Evolutionary conservation across 345 rosid genomes (phyloP).

Genomic region (Eutrema yunnanense): DNA sequence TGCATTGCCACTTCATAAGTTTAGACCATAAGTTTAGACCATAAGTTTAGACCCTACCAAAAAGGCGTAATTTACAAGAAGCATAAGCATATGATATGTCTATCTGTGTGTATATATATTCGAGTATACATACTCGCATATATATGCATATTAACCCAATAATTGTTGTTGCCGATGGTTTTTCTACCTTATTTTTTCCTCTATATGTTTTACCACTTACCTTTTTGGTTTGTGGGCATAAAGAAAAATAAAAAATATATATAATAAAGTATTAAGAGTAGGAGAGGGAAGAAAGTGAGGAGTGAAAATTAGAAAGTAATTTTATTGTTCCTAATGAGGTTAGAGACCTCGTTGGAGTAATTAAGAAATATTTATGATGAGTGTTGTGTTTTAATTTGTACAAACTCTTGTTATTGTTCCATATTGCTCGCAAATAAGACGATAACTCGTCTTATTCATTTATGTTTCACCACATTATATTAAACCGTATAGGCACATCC

Average conservation of each 20-base stretch:
- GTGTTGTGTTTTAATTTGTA: slow-evolving; percentile 7
- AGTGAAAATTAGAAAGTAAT: slow-evolving; percentile 2
- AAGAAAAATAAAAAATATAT: not conserved
- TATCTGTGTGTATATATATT: slow-evolving; percentile 13
- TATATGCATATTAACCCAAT: slow-evolving; percentile 25
- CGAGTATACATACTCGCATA: slow-evolving; percentile 23
- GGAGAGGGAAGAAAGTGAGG: slow-evolving; percentile 14
- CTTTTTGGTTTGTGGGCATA: slow-evolving; percentile 19
- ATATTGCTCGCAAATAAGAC: not conserved
- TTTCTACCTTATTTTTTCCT: slow-evolving; percentile 26
- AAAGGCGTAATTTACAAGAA: not conserved
- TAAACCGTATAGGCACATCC: too few relatives aligned
- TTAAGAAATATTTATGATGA: slow-evolving; percentile 16
- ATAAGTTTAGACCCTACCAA: slow-evolving; percentile 13
- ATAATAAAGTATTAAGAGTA: slow-evolving; percentile 12
- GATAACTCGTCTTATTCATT: not conserved
- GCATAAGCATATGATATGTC: slow-evolving; percentile 23
- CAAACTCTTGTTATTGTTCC: not conserved
- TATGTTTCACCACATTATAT: not conserved
- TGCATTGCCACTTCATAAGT: slow-evolving; percentile 80
- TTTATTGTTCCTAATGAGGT: slow-evolving; percentile 24
- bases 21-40: too few relatives aligned
- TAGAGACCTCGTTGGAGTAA: slow-evolving; percentile 13
- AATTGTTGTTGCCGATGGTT: slow-evolving; percentile 21
- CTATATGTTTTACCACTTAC: slow-evolving; percentile 27